Percentiles rank a stretch among this genome's conserved stretches.
Evolutionary conservation across 345 rosid genomes (phyloP).

Genomic region (Zanthoxylum bungeanum): DNA sequence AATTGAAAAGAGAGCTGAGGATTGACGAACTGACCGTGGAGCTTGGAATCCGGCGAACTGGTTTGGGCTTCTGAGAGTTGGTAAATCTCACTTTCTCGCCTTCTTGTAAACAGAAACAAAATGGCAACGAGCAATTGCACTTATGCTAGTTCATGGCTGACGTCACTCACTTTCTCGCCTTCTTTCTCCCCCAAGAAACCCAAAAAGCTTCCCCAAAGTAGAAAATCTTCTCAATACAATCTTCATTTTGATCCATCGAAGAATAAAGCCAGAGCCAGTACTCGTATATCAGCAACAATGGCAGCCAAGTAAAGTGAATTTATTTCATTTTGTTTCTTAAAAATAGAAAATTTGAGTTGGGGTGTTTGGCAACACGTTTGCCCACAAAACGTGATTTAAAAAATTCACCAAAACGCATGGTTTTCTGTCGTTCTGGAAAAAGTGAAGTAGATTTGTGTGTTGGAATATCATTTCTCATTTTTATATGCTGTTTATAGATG

Average conservation of each 20-base stretch:
- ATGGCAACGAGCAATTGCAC: conserved; percentile 1
- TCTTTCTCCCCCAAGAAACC: not conserved
- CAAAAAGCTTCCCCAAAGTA: not conserved
- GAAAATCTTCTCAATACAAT: not conserved
- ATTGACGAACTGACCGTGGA: too few species aligned
- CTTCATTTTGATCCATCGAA: not conserved
- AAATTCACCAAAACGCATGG: too few species aligned
- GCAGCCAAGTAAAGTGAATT: conserved; percentile 22
- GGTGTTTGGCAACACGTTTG: too few species aligned
- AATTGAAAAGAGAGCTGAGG: too few species aligned
- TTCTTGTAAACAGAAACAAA: not conserved
- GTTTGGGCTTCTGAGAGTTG: too few species aligned
- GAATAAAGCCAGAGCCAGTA: conserved; percentile 1
- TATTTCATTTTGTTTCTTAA: not conserved
- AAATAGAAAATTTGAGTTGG: not conserved
- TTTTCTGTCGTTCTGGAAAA: too few species aligned
- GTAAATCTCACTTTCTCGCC: too few species aligned
- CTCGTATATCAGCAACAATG: conserved; percentile 18
- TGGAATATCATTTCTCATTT: too few species aligned
- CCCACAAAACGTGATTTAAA: too few species aligned
- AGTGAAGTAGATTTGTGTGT: too few species aligned
- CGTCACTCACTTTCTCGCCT: not conserved
- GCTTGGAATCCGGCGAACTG: too few species aligned
- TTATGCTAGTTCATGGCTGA: conserved; percentile 7
- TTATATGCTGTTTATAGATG: too few species aligned